phyloP scores from a whole-genome alignment of 1,139 yeast species.

The Nadsonia starkeyi-henricii region DNA sequence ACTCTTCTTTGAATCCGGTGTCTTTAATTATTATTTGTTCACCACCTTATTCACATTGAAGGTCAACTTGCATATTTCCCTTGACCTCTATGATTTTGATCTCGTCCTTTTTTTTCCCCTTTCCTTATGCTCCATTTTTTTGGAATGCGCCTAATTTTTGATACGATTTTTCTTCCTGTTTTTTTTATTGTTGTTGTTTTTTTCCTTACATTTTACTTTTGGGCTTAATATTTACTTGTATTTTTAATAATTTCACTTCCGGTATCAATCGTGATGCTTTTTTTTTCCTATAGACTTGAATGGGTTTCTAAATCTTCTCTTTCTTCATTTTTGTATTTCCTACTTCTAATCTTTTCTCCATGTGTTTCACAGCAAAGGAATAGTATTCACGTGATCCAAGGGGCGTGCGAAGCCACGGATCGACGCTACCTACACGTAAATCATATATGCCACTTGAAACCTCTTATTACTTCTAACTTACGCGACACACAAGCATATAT shows the following conservation, averaged over 20 bases:
- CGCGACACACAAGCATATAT: too few species aligned
- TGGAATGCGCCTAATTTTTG: neutral
- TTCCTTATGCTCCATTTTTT: neutral
- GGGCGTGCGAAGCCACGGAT: too few species aligned
- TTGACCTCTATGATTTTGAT: neutral
- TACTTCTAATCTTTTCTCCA: too few species aligned
- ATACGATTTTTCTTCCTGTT: neutral
- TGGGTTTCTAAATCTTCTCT: too few species aligned
- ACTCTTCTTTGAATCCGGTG: neutral
- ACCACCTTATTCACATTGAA: neutral
- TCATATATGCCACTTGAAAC: too few species aligned
- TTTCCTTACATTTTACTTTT: neutral
- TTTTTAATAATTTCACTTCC: neutral
- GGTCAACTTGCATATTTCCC: neutral
- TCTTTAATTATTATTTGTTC: neutral
- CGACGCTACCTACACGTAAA: too few species aligned
- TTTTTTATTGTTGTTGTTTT: neutral
- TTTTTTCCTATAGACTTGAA: neutral
- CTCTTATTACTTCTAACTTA: too few species aligned
- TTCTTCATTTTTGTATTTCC: too few species aligned
- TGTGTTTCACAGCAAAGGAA: too few species aligned
- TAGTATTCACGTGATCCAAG: too few species aligned
- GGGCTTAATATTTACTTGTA: neutral
- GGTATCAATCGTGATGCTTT: neutral
- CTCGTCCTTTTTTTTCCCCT: neutral